Evolutionary conservation across 805 yeast species (phyloP).

Genomic region (Suhomyces xylopsoci): DNA sequence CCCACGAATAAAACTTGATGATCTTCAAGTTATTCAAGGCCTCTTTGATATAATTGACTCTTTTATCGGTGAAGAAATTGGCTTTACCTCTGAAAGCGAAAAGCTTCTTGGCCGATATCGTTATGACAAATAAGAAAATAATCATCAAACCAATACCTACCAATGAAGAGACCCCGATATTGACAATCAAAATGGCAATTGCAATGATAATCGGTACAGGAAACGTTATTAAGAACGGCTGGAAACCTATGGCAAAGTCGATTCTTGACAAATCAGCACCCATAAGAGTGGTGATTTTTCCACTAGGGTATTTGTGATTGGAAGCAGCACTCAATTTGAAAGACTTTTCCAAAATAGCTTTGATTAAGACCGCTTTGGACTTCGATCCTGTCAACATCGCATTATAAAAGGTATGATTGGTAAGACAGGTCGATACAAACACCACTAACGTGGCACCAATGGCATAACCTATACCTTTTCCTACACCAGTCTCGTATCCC

Average conservation of each 20-base stretch:
- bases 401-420: constrained; percentile 21
- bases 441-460: constrained; percentile 33
- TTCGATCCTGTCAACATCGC: constrained; percentile 26
- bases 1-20: constrained; percentile 92
- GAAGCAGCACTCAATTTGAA: constrained; percentile 19
- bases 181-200: constrained; percentile 20
- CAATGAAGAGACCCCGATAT: constrained; percentile 23
- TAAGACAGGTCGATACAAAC: constrained; percentile 16
- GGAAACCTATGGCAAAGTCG: constrained; percentile 27
- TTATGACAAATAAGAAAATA: constrained; percentile 38
- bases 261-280: constrained; percentile 26
- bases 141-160: constrained; percentile 23
- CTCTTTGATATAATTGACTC: constrained; percentile 77
- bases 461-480: constrained; percentile 41
- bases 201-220: constrained; percentile 24
- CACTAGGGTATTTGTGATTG: constrained; percentile 19
- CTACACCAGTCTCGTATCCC: constrained; percentile 22
- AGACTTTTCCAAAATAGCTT: constrained; percentile 21
- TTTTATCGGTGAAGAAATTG: constrained; percentile 63
- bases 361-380: constrained; percentile 24
- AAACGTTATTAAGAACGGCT: constrained; percentile 21
- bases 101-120: constrained; percentile 47
- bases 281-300: constrained; percentile 28
- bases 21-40: constrained; percentile 72
- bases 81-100: constrained; percentile 56